Percentiles rank a stretch among this genome's conserved stretches.
Evolutionary conservation across 176 grass and related monocot species (phyloP).

Genomic region (Carex kokanica): DNA sequence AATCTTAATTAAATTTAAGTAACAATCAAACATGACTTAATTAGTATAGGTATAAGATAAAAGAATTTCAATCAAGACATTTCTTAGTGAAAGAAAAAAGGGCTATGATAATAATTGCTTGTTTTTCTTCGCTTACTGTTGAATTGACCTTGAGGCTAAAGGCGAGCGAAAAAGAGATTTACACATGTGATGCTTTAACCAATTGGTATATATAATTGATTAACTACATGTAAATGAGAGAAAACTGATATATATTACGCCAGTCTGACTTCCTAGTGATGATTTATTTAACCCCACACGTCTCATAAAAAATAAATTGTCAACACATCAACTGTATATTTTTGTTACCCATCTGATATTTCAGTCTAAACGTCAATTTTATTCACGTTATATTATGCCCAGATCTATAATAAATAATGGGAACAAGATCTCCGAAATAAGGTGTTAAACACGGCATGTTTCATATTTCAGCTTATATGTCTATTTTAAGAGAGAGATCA

Average conservation of each 20-base stretch:
- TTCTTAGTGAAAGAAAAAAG: neutral
- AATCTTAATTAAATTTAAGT: too few species aligned
- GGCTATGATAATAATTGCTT: neutral
- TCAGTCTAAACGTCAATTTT: neutral
- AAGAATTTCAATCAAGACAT: neutral
- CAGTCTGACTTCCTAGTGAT: neutral
- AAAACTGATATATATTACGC: neutral
- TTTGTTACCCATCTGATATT: neutral
- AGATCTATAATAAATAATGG: neutral
- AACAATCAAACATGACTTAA: too few species aligned
- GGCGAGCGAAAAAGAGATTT: neutral
- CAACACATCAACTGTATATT: neutral
- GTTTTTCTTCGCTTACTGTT: too few species aligned
- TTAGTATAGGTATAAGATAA: too few species aligned
- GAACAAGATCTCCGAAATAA: neutral
- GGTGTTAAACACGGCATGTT: neutral
- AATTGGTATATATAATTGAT: neutral
- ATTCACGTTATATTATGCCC: neutral
- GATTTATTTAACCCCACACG: slow-evolving; percentile 16
- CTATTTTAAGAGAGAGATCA: neutral
- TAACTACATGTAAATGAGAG: neutral
- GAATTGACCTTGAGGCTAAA: too few species aligned
- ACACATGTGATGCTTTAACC: neutral
- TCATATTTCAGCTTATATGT: neutral
- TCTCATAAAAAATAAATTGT: neutral